Conservation (phyloP, 768 basidiomycete genomes). For the Hortiboletus campestris region DNA sequence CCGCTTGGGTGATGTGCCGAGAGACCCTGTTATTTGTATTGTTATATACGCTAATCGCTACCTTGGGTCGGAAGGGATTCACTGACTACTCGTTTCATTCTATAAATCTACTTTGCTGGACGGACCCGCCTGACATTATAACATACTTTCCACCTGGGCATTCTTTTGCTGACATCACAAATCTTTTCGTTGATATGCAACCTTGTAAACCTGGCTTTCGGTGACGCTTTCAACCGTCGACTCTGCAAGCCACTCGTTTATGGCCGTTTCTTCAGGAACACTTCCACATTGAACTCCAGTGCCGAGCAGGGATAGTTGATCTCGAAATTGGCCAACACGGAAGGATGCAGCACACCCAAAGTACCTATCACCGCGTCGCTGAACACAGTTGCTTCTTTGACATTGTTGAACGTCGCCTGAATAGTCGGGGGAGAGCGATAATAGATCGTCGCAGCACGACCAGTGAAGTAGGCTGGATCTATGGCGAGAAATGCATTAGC, state of each 20-base stretch:
- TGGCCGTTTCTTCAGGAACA: conserved; percentile 70
- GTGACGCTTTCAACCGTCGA: background rate
- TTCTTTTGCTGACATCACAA: background rate
- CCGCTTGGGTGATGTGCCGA: background rate
- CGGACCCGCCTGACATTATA: background rate
- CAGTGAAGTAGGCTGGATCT: conserved; percentile 96
- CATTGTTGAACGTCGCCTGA: conserved; percentile 35
- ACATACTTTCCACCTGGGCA: background rate
- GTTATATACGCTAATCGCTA: conserved; percentile 25
- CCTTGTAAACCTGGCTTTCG: background rate
- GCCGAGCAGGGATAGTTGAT: conserved; percentile 93
- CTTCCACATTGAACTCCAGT: conserved; percentile 91
- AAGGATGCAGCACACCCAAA: conserved; percentile 93
- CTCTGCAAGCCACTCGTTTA: conserved; percentile 4
- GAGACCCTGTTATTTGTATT: conserved; percentile 5
- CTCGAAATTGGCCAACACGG: conserved; percentile 90
- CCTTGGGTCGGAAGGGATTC: background rate
- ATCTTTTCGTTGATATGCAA: conserved; percentile 6
- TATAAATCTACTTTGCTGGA: conserved; percentile 8
- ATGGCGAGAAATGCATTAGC: conserved; percentile 10
- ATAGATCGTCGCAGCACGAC: conserved; percentile 88
- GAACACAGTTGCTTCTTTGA: conserved; percentile 44
- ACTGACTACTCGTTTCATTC: conserved; percentile 8
- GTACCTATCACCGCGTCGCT: conserved; percentile 77
- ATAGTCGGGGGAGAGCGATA: conserved; percentile 58